Evolutionary conservation across 352 stramenopile species (phyloP), one percentile per base, ranked within the genome.

Genomic region (Phytopythium delawarense): DNA sequence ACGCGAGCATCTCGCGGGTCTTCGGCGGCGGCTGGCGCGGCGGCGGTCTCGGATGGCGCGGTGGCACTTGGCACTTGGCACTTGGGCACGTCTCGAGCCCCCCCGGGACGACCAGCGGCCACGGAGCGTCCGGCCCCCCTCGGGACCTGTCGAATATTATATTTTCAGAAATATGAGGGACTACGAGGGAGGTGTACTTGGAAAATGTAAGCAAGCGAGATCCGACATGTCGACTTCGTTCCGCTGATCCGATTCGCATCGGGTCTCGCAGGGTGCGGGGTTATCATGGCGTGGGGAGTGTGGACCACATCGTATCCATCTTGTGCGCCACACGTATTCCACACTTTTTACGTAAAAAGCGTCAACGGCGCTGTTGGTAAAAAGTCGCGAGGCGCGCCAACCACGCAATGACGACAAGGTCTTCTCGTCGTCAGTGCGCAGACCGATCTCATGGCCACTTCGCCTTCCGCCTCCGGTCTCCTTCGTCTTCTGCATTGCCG

Each of bases 1-100:
- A 71, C 60, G 75, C 79, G 69, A 91, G 66, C 81, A 91, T 91
- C 49, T n/a, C 48, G 28, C 49, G 35, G 35, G 35, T 11, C 35
- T 11, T 40, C 9, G 35, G 35, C 34, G 2, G 34, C 7, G 2
- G 7, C 11, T 8, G 34, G 34, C 34, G 7, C 7, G 34, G 34
- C 34, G 7, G 34, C 45, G 46, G 5, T 44, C 30, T 50, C 9
- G 48, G 25, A 7, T 13, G 46, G 21, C 21, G 46, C 23, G 25
- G 34, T 35, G 12, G 30, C 48, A 20, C 25, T 21, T 45, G 52
- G 45, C 46, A 52, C 48, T 54, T 30, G 28, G 25, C n/a, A 54
- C 48, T 39, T 54, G 48, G 4, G 23, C 9, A 2, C 30, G 4
- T 32, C 20, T 4, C 4, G 51, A 21, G 49, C 8, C 35, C 21